A percentile compares a stretch with the other conserved stretches of the same genome.
Evolutionary conservation across 306 rosid genomes (phyloP).

Genomic region (Begonia peltatifolia): DNA sequence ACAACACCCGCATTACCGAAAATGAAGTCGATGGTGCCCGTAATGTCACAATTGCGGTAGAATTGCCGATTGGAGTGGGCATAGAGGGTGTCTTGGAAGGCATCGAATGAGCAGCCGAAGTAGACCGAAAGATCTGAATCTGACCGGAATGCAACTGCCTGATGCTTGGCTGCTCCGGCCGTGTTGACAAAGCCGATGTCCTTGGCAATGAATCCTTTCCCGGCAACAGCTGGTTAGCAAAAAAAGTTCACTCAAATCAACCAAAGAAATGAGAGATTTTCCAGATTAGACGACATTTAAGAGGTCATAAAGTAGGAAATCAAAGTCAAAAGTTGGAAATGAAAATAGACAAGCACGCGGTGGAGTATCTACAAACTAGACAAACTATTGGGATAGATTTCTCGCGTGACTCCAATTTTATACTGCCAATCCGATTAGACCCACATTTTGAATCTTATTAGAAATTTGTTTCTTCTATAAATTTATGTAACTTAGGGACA

Average conservation of each 20-base stretch:
- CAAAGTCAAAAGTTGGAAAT: too few relatives aligned
- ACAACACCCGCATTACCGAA: not conserved
- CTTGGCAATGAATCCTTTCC: slow-evolving; percentile 76
- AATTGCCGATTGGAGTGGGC: slow-evolving; percentile 1
- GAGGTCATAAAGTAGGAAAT: too few relatives aligned
- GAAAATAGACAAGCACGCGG: too few relatives aligned
- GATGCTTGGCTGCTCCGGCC: slow-evolving; percentile 69
- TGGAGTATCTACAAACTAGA: too few relatives aligned
- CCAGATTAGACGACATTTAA: not conserved
- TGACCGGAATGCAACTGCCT: not conserved
- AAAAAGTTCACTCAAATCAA: slow-evolving; percentile 1
- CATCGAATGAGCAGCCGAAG: not conserved
- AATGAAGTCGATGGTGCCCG: not conserved
- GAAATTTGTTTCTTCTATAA: too few relatives aligned
- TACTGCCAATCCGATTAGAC: too few relatives aligned
- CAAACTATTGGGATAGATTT: too few relatives aligned
- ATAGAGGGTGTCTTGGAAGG: slow-evolving; percentile 3
- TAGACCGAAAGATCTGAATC: not conserved
- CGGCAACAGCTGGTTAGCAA: slow-evolving; percentile 45
- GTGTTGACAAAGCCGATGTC: slow-evolving; percentile 57
- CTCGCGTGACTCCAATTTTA: too few relatives aligned
- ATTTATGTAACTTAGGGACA: too few relatives aligned
- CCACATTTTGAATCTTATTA: too few relatives aligned
- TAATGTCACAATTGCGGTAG: not conserved
- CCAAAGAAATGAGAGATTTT: not conserved